Percentiles rank a stretch among this genome's conserved stretches.
These are phyloP conservation scores for Botrytis pseudocinerea DNA, from an alignment of 2,329 filamentous ascomycete species.

Conservation along the genomic window DNA sequence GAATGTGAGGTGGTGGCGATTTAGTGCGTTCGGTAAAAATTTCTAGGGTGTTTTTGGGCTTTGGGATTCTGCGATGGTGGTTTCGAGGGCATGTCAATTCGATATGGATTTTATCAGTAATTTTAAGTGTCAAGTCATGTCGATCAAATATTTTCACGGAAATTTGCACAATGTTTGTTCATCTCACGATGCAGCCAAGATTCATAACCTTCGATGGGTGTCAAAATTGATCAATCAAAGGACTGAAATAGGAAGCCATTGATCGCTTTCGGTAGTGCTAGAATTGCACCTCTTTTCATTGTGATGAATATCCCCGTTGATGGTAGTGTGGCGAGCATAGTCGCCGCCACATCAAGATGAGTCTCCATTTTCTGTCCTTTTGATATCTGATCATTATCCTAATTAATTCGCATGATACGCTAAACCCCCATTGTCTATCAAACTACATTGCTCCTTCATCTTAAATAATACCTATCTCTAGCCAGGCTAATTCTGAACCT, in stretches of 20 bases:
- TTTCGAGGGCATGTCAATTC: neutral
- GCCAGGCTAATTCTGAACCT: neutral
- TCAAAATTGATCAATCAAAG: no score
- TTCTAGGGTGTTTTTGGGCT: conserved; percentile 18
- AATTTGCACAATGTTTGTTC: neutral
- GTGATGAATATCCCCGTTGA: neutral
- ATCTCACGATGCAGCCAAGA: neutral
- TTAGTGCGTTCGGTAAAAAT: conserved; percentile 21
- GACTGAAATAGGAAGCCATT: no score
- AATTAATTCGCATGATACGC: neutral
- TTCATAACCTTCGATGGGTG: neutral
- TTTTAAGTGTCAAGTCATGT: neutral
- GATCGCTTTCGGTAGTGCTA: neutral
- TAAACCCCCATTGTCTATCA: neutral
- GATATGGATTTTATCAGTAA: neutral
- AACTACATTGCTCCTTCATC: neutral
- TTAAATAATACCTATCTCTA: no score
- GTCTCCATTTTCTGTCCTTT: neutral
- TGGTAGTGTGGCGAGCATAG: neutral
- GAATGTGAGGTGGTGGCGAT: neutral
- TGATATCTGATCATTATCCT: neutral
- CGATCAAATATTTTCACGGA: rapidly evolving
- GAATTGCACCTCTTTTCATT: neutral
- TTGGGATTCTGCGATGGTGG: neutral
- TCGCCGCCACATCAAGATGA: neutral